Base-by-base conservation (phyloP, 768 basidiomycete species). In the Termitomyces sp. region DNA sequence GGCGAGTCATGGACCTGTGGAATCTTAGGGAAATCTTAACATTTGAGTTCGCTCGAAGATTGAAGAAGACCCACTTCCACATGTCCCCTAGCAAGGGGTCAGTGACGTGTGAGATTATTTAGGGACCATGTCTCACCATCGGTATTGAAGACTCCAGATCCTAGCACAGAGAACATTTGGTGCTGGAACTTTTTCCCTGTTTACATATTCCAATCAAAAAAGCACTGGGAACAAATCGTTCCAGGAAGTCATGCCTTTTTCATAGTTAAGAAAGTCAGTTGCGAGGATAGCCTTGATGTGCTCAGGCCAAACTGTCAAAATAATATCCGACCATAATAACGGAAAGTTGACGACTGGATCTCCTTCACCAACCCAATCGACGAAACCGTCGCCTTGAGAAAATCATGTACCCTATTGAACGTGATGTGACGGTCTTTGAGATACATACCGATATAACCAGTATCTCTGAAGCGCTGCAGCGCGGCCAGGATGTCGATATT, bases 61-160 rank as follows among this genome's bases (percentile, higher is more conserved):
- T 66, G 3, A 20, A 7, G 22, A 37, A 9, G 34, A 55, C 71
- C 49, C 62, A 75, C 71, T 75, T 73, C 75, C 75, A 76, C 73
- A 76, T 74, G 37, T 73, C 68, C 31, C 67, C 69, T 72, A 46
- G 54, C 55, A 13, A 41, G 3, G 49, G n/a, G 13, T 53, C 54
- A 36, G 2, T n/a, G 18, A 27, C 13, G 5, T 27, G 11, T n/a
- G 24, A 42, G 27, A 13, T 30, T 30, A 9, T 37, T 1, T 13
- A 12, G 12, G 16, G 6, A 13, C n/a, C 5, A 55, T 44, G 33
- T 55, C 74, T 58, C 63, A 79, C 86, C 85, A 57, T 88, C 85
- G 15, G 84, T 81, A 61, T 88, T 88, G 66, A 89, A 89, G 4
- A 88, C 83, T 0, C 88, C 87, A 15, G 77, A 76, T 0, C 88